phyloP scores from a whole-genome alignment of 2,329 filamentous ascomycete genomes.

The Cladosporium cucumerinum region DNA sequence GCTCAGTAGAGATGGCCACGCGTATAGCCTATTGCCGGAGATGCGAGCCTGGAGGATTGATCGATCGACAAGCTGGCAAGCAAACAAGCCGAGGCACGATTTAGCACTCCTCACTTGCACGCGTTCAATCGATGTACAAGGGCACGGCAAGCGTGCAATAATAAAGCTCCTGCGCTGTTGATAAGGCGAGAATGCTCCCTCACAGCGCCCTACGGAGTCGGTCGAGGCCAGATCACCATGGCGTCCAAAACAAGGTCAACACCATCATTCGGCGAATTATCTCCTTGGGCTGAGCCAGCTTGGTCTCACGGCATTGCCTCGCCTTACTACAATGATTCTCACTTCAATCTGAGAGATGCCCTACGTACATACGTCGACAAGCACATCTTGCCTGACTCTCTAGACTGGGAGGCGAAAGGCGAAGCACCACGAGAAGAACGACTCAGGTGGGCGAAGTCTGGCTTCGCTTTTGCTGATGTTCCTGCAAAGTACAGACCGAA shows the following conservation, averaged over 20 bases:
- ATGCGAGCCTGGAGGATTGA: background rate
- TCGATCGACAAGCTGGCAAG: background rate
- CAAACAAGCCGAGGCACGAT: constrained; percentile 9
- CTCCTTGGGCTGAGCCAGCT: constrained; percentile 47
- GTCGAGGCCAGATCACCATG: background rate
- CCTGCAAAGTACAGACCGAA: constrained; percentile 43
- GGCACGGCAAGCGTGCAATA: background rate
- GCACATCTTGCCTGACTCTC: constrained; percentile 55
- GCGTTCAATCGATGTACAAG: background rate
- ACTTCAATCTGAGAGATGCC: constrained; percentile 55
- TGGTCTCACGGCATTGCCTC: constrained; percentile 49
- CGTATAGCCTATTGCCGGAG: background rate
- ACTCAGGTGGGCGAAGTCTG: constrained; percentile 39
- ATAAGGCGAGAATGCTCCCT: background rate
- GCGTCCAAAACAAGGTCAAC: background rate
- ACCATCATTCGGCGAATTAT: constrained; percentile 21
- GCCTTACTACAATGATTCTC: constrained; percentile 63
- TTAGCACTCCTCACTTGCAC: background rate
- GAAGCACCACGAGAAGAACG: constrained; percentile 47
- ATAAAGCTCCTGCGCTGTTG: background rate
- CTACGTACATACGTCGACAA: constrained; percentile 59
- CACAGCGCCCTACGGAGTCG: background rate
- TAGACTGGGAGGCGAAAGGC: constrained; percentile 60
- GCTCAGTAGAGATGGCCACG: background rate
- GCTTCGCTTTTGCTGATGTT: constrained; percentile 44